Evolutionary conservation across 345 rosid genomes (phyloP), one percentile per base, ranked within the genome.

Genomic region (Noccaea bulbosa): DNA sequence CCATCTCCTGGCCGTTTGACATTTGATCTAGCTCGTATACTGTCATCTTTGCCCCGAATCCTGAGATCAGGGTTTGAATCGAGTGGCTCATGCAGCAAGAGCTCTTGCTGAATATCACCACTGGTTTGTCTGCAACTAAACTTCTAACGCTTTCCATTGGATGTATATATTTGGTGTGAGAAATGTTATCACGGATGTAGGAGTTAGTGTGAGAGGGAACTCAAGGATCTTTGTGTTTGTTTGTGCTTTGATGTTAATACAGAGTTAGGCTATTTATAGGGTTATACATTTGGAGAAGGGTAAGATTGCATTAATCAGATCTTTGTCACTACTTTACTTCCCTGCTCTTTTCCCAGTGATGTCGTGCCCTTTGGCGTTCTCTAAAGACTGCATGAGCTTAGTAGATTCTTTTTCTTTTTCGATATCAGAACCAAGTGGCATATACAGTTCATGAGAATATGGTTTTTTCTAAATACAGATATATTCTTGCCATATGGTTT

Each of bases 41-140:
- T 0, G 84, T 88, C 8, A 84, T 83, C 59, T 90, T 87, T 0
- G 92, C 96, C 4, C 98, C 98, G 11, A 80, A 88, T 39, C 96
- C 82, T 10, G 77, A 55, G 55, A 93, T 81, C 4, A 93, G 86
- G 14, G 86, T 49, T 79, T 81, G 82, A 53, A 87, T 83, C 4
- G 92, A 71, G 66, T 85, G 90, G 80, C 94, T 80, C 87, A 87
- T 91, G 84, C 84, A 81, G 45, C 96, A 88, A n/a, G 78, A 66
- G 80, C 84, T 88, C 84, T 70, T 84, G 88, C 90, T 90, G 75
- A 90, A 93, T n/a, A 93, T 77, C 82, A 93, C 97, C 80, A 85
- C 88, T 4, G 98, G 86, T 77, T 77, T 84, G 41, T 85, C 96
- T 24, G 41, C 79, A n/a, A 90, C 86, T 84, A 88, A 40, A 43